Percentiles rank a stretch among this genome's conserved stretches.
phyloP scores from a whole-genome alignment of 2,329 filamentous ascomycete genomes.

The Diplodia corticola region DNA sequence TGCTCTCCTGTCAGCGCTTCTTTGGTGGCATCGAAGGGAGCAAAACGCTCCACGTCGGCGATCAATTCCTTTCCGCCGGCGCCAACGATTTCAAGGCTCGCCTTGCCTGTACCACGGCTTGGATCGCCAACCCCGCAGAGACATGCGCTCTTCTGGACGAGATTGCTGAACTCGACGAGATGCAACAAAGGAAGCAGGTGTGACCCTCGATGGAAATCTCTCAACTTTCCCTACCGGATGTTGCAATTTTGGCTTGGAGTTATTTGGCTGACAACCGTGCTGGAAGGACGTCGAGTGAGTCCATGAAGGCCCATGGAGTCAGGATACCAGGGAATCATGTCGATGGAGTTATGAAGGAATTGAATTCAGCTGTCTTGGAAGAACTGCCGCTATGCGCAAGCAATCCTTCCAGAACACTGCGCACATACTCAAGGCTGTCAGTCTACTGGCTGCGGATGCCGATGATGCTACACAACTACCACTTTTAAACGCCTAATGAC shows the following conservation, averaged over 20 bases:
- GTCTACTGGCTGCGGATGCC: neutral
- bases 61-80: conserved; percentile 93
- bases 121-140: conserved; percentile 91
- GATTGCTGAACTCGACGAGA: conserved; percentile 53
- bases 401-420: no score
- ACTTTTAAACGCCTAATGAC: neutral
- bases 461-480: neutral
- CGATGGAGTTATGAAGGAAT: conserved; percentile 1
- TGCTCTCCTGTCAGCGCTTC: conserved; percentile 86
- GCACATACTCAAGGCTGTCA: no score
- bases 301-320: conserved; percentile 5
- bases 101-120: conserved; percentile 89
- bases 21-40: conserved; percentile 75
- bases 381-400: neutral
- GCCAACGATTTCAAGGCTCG: conserved; percentile 98
- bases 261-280: neutral
- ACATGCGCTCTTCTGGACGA: conserved; percentile 90
- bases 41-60: conserved; percentile 87
- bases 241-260: conserved; percentile 1
- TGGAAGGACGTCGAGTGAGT: neutral
- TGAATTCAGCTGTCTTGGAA: neutral
- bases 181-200: conserved; percentile 33
- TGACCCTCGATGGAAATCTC: neutral
- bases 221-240: neutral
- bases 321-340: conserved; percentile 6